Percentiles rank a stretch among this genome's conserved stretches.
These are phyloP conservation scores for Hypoxylon trugodes DNA, from an alignment of 495 filamentous ascomycete genomes.

Conservation along the genomic window DNA sequence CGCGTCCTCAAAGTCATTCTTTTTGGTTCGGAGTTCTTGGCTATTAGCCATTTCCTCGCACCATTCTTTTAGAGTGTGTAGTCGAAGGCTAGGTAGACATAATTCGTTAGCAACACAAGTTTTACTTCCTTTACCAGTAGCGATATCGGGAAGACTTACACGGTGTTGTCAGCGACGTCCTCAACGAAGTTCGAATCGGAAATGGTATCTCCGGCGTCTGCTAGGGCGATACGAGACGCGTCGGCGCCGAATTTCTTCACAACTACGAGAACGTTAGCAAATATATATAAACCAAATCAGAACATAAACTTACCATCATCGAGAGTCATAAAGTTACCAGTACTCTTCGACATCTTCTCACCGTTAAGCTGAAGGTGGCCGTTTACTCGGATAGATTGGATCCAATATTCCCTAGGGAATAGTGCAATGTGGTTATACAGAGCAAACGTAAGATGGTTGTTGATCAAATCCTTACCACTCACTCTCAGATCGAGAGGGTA, in stretches of 20 bases:
- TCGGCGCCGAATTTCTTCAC: slow-evolving; percentile 94
- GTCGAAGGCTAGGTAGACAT: slow-evolving; percentile 61
- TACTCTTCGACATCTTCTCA: slow-evolving; percentile 96
- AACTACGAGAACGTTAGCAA: slow-evolving; percentile 45
- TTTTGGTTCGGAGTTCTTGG: slow-evolving; percentile 69
- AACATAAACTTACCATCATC: slow-evolving; percentile 60
- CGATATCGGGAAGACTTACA: slow-evolving; percentile 44
- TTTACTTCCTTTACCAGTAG: not conserved
- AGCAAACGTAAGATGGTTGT: slow-evolving; percentile 92
- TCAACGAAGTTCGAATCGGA: slow-evolving; percentile 98
- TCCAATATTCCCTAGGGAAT: slow-evolving; percentile 88
- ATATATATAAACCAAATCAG: not conserved
- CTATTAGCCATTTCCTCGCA: slow-evolving; percentile 84
- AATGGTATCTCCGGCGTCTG: slow-evolving; percentile 93
- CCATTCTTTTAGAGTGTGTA: slow-evolving; percentile 90
- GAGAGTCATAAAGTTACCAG: slow-evolving; percentile 94
- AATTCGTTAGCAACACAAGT: not conserved
- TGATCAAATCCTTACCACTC: slow-evolving; percentile 87
- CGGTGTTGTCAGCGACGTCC: slow-evolving; percentile 87
- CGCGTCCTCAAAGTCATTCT: slow-evolving; percentile 82
- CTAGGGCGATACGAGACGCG: slow-evolving; percentile 88
- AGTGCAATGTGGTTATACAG: slow-evolving; percentile 94
- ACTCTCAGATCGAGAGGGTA: slow-evolving; percentile 90
- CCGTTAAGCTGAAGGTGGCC: slow-evolving; percentile 94
- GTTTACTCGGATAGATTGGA: slow-evolving; percentile 81